phyloP scores from a whole-genome alignment of 768 basidiomycete species.

The Gymnopilus junonius region DNA sequence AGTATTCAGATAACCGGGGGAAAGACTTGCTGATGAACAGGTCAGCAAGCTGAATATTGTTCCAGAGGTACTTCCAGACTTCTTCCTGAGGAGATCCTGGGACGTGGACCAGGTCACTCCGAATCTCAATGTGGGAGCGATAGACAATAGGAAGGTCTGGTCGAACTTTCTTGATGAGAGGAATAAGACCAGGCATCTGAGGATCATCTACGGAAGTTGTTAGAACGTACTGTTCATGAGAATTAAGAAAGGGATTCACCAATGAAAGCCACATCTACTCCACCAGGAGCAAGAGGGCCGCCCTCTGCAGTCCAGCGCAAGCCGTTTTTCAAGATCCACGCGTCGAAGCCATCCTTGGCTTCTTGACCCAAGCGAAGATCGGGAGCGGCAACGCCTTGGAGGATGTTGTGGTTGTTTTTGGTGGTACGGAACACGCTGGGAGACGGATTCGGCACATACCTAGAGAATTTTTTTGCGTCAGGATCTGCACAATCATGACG shows the following conservation, averaged over 20 bases:
- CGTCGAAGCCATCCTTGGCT: slow-evolving; percentile 79
- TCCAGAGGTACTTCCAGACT: slow-evolving; percentile 96
- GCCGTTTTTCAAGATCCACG: slow-evolving; percentile 91
- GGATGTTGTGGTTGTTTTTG: slow-evolving; percentile 94
- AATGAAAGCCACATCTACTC: slow-evolving; percentile 89
- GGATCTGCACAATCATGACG: slow-evolving; percentile 8
- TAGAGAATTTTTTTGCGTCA: slow-evolving; percentile 27
- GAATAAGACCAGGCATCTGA: slow-evolving; percentile 95
- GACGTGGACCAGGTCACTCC: slow-evolving; percentile 83
- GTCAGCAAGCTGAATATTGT: slow-evolving; percentile 88
- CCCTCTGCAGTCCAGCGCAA: slow-evolving; percentile 86
- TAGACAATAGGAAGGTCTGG: slow-evolving; percentile 91
- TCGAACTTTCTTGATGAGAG: slow-evolving; percentile 83
- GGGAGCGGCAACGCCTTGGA: slow-evolving; percentile 89
- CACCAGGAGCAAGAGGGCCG: slow-evolving; percentile 81
- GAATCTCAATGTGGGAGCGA: slow-evolving; percentile 94
- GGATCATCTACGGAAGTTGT: slow-evolving; percentile 63
- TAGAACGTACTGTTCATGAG: background rate
- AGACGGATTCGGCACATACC: slow-evolving; percentile 89
- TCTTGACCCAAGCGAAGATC: slow-evolving; percentile 78
- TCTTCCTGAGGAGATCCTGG: slow-evolving; percentile 85
- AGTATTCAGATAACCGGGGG: background rate
- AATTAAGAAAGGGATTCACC: slow-evolving; percentile 45
- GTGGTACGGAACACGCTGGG: slow-evolving; percentile 92
- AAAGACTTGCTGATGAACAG: slow-evolving; percentile 77